phyloP scores from a whole-genome alignment of 352 stramenopile species.

The Phytopythium oedochilum region DNA sequence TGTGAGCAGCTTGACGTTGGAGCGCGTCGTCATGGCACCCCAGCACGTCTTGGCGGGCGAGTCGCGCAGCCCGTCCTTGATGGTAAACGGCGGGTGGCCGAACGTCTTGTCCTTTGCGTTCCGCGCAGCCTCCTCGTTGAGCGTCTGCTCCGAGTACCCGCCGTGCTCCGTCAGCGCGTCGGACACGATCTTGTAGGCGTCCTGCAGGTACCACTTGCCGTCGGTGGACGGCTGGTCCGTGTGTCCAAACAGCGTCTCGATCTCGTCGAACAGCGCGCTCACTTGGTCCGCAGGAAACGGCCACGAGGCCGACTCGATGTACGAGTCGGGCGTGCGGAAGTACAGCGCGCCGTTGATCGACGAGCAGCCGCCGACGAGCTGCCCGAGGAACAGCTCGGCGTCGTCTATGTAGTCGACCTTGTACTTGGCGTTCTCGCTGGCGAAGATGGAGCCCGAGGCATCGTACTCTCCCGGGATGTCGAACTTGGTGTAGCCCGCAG shows the following conservation, averaged over 20 bases:
- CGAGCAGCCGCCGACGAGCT: constrained; percentile 72
- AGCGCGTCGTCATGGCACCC: constrained; percentile 28
- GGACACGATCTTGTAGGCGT: constrained; percentile 43
- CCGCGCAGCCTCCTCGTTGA: constrained; percentile 37
- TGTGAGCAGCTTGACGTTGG: constrained; percentile 44
- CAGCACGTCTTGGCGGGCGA: constrained; percentile 55
- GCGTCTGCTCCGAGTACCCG: constrained; percentile 25
- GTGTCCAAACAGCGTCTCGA: constrained; percentile 30
- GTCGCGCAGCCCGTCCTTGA: constrained; percentile 41
- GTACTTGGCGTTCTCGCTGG: constrained; percentile 34
- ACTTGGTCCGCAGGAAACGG: constrained; percentile 49
- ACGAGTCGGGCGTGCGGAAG: constrained; percentile 56
- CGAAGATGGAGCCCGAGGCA: constrained; percentile 35
- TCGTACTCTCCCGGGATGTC: constrained; percentile 49
- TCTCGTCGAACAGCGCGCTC: constrained; percentile 43
- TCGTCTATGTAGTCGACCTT: constrained; percentile 35
- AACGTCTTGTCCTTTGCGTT: constrained; percentile 52
- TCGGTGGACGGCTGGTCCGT: constrained; percentile 48
- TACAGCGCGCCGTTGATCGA: constrained; percentile 80
- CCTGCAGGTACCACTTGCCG: constrained; percentile 36
- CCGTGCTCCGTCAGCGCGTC: constrained; percentile 14
- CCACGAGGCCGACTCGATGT: constrained; percentile 31
- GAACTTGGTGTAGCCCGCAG: constrained; percentile 27
- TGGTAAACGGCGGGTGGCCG: constrained; percentile 42
- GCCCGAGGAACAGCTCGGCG: constrained; percentile 52